Evolutionary conservation across 306 rosid genomes (phyloP).

Genomic region (Heteromeles arbutifolia): DNA sequence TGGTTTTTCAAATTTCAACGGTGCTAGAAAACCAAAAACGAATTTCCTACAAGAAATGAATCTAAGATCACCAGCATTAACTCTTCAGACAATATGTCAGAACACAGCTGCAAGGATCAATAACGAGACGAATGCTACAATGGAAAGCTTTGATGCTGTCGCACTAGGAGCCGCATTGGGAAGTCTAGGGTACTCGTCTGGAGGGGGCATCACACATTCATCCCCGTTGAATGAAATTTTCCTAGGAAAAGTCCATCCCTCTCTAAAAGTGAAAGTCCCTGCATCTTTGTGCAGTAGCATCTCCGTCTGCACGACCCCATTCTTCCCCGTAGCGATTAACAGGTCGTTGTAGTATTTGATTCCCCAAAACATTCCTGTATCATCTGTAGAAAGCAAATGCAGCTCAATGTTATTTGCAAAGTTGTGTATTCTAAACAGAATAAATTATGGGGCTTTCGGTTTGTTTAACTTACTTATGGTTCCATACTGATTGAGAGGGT

Average conservation of each 20-base stretch:
- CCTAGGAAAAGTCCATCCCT: conserved; percentile 83
- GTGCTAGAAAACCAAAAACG: too few species aligned
- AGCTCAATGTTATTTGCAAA: neutral
- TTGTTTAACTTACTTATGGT: conserved; percentile 46
- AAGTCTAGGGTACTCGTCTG: conserved; percentile 55
- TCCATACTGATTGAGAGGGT: conserved; percentile 41
- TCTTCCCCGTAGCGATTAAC: conserved; percentile 45
- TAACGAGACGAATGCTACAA: neutral
- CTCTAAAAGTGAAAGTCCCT: conserved; percentile 50
- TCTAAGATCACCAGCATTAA: too few species aligned
- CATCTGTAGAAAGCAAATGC: conserved; percentile 35
- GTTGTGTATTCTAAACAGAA: neutral
- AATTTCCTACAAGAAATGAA: too few species aligned
- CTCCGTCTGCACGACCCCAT: conserved; percentile 68
- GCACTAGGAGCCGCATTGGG: conserved; percentile 37
- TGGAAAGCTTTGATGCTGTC: neutral
- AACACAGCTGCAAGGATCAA: neutral
- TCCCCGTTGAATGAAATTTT: conserved; percentile 69
- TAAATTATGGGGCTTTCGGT: neutral
- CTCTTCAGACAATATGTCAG: neutral
- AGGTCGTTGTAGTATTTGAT: conserved; percentile 56
- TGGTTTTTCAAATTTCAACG: too few species aligned
- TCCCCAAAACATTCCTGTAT: conserved; percentile 84
- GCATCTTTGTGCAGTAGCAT: conserved; percentile 54
- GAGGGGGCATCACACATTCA: conserved; percentile 78